These are phyloP conservation scores for Chaetomiaceae sp. DNA, from an alignment of 2,329 filamentous ascomycete genomes.

Conservation along the genomic window DNA sequence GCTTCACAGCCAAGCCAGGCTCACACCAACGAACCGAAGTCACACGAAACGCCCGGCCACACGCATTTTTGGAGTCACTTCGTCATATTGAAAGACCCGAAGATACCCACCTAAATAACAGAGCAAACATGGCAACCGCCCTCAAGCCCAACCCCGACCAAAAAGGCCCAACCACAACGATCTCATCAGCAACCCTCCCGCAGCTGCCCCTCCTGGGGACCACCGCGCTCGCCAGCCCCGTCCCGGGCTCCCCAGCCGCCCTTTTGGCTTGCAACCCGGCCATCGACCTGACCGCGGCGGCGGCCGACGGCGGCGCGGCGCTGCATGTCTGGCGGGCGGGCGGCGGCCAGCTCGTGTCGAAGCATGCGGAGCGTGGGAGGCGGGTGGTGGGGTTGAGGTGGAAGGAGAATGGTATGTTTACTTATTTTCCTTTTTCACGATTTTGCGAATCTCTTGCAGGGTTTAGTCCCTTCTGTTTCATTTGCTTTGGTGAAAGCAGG, in stretches of 20 bases:
- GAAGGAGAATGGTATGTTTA: constrained; percentile 61
- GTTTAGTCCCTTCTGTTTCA: background rate
- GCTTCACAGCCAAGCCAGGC: too few species aligned
- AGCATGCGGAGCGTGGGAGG: constrained; percentile 35
- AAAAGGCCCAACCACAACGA: background rate
- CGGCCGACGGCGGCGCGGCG: constrained; percentile 55
- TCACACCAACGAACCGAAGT: too few species aligned
- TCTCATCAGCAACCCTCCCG: background rate
- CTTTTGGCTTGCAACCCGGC: constrained; percentile 67
- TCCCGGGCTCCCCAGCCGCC: constrained; percentile 44
- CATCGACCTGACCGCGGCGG: constrained; percentile 75
- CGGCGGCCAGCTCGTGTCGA: constrained; percentile 54
- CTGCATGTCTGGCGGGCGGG: constrained; percentile 74
- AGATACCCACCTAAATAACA: too few species aligned
- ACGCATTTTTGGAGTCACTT: background rate
- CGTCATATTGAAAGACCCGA: background rate
- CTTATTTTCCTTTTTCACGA: background rate
- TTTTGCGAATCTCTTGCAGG: background rate
- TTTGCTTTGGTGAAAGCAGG: background rate
- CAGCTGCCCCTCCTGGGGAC: constrained; percentile 48
- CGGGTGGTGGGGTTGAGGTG: constrained; percentile 49
- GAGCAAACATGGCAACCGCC: background rate
- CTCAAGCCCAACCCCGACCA: constrained; percentile 11
- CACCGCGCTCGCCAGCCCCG: constrained; percentile 49
- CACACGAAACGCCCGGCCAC: too few species aligned